Conservation (phyloP, 1,284 basidiomycete genomes). For the Marasmius oreades region DNA sequence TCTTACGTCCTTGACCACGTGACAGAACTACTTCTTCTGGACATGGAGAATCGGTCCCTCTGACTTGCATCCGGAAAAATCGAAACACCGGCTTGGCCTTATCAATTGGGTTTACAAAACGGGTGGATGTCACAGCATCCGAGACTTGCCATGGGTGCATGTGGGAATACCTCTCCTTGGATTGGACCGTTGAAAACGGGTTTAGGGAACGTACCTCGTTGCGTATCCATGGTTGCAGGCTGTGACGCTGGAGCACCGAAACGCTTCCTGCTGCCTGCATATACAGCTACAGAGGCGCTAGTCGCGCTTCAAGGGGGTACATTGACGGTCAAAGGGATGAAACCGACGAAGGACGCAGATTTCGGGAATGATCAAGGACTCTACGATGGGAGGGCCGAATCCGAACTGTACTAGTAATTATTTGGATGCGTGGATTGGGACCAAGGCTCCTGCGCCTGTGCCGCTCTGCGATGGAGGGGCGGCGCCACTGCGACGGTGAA, state of each 20-base stretch:
- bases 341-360: not conserved
- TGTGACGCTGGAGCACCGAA: slow-evolving; percentile 45
- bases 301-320: not conserved
- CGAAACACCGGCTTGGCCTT: slow-evolving; percentile 86
- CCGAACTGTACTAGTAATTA: not conserved
- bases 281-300: slow-evolving; percentile 58
- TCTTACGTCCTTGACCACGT: too few species aligned
- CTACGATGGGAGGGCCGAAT: not conserved
- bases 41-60: slow-evolving; percentile 89
- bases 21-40: slow-evolving; percentile 96
- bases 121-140: slow-evolving; percentile 91
- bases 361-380: not conserved
- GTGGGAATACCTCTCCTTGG: slow-evolving; percentile 57
- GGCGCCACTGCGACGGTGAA: too few species aligned
- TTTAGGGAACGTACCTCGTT: slow-evolving; percentile 46
- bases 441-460: not conserved
- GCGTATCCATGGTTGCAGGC: slow-evolving; percentile 64
- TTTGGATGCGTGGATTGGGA: not conserved
- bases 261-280: slow-evolving; percentile 48
- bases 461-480: not conserved
- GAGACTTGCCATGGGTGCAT: slow-evolving; percentile 64
- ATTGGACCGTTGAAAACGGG: slow-evolving; percentile 74
- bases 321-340: not conserved
- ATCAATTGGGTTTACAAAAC: slow-evolving; percentile 76
- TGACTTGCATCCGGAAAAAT: slow-evolving; percentile 54